Base-by-base conservation (phyloP, 306 rosid species). In the Lupinus albus region DNA sequence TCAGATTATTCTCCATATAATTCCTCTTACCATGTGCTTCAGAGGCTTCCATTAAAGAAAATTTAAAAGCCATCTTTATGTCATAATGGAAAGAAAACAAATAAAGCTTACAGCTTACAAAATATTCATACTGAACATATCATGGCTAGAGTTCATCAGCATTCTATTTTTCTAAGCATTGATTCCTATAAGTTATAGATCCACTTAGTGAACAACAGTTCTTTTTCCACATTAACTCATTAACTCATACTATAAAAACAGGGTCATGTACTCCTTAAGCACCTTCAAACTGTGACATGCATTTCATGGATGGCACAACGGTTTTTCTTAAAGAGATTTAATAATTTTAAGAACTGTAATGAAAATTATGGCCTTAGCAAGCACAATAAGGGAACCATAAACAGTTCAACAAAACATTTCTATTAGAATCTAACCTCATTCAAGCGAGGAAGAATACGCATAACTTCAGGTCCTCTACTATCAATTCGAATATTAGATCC, bases 401-500 rank as follows among this genome's bases (percentile, higher is more conserved):
- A 56, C 42, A 51, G 30, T 38, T 55, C 32, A 53, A 67, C 39
- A 71, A 70, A 52, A 70, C 58, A 47, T 65, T 57, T 71, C 15
- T 47, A 72, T 49, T 18, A 75, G 35, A 75, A 68, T 39, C 72
- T 79, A 61, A 90, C 97, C 99, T 94, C 99, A 73, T 90, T 94
- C 70, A 94, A 76, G 58, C 97, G 93, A 42, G 99, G 99, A 77
- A 85, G 46, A 13, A 94, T 90, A 56, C 97, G 99, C 96, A 94
- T 76, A 71, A 94, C 92, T 82, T 94, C 96, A 60, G 96, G 95
- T 67, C 97, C 99, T 81, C 99, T 83, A 73, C 99, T 94, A 77
- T 94, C 99, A 77, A 90, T 94, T 70, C 97, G 83, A 74, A 94
- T 94, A 76, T 94, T 94, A 62, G 97, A 94, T 60, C 97, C 99